Percentiles rank a stretch among this genome's conserved stretches.
phyloP scores from a whole-genome alignment of 2,329 filamentous ascomycete genomes.

The Calonectria pauciramosa region DNA sequence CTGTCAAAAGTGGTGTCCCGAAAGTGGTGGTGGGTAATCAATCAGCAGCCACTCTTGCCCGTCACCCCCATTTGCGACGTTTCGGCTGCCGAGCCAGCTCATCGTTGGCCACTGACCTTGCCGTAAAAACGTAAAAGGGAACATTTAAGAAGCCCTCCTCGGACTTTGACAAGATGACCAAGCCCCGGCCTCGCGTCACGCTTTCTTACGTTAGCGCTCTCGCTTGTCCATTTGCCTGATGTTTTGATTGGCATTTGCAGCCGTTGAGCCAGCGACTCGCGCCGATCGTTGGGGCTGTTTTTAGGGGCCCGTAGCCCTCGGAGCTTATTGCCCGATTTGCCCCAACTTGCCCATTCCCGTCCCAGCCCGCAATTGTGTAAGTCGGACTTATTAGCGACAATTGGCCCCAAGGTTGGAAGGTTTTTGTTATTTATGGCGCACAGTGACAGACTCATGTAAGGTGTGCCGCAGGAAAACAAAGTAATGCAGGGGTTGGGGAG shows the following conservation, averaged over 20 bases:
- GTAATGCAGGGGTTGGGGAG: conserved; percentile 1
- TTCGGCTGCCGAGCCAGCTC: background rate
- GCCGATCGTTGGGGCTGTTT: background rate
- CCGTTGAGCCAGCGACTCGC: background rate
- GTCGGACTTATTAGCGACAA: background rate
- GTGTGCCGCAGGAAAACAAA: background rate
- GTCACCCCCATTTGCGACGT: background rate
- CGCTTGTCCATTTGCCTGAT: background rate
- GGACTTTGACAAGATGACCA: background rate
- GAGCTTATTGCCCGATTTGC: conserved; percentile 3
- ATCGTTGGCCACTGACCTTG: background rate
- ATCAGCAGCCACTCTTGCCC: background rate
- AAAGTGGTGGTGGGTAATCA: conserved; percentile 12
- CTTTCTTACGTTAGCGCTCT: conserved; percentile 1
- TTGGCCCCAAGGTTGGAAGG: background rate
- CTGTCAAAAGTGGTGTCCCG: conserved; percentile 1
- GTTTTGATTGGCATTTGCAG: background rate
- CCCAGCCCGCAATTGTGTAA: background rate
- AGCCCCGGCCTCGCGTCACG: background rate
- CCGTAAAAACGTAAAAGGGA: background rate
- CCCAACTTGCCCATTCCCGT: background rate
- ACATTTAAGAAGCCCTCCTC: background rate
- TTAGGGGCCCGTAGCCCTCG: background rate
- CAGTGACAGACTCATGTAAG: background rate
- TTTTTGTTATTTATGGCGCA: background rate